Evolutionary conservation across 495 filamentous ascomycete species (phyloP), one percentile per base, ranked within the genome.

Genomic region (Hypoxylon rickii): DNA sequence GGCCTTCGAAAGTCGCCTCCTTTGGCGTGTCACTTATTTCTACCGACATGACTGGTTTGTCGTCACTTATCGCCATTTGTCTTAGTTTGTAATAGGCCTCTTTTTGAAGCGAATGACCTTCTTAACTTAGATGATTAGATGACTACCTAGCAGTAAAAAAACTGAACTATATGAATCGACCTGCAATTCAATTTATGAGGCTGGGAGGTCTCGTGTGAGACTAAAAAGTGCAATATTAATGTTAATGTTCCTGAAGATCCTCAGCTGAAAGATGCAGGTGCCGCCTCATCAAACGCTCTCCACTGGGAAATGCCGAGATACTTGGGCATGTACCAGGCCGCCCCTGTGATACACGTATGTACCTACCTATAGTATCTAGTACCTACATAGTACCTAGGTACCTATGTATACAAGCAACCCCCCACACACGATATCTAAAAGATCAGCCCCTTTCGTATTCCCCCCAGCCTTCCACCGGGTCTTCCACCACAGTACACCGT

Each of bases 1-100:
- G 73, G 31, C 84, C 83, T 22, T 78, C 65, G 55, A 89, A 88
- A 53, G 70, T 86, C 7, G 71, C 58, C 19, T 68, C 45, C 11
- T 65, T 54, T 1, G 52, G 46, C 3, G 22, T 31, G 39, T 43
- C 18, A 15, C 31, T 13, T 24, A 17, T 39, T 29, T 64, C 47
- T 13, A 44, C 50, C 46, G 51, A 44, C 49, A 19, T 29, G 19
- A 43, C 42, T 26, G 15, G 41, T 7, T 39, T 43, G 1, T 55
- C 44, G 7, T 29, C 34, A 17, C 50, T 32, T 0, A 16, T 24
- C 18, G 38, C 37, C 59, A 53, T 51, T n/a, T 43, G 46, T 24
- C 32, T 42, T 44, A 34, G 20, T 10, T 21, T 24, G 21, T 15
- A 24, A 15, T 22, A n/a, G n/a, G 20, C 20, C 7, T 43, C 19